Evolutionary conservation across 148 eudicot species (phyloP).

Genomic region (Rhododendron molle): DNA sequence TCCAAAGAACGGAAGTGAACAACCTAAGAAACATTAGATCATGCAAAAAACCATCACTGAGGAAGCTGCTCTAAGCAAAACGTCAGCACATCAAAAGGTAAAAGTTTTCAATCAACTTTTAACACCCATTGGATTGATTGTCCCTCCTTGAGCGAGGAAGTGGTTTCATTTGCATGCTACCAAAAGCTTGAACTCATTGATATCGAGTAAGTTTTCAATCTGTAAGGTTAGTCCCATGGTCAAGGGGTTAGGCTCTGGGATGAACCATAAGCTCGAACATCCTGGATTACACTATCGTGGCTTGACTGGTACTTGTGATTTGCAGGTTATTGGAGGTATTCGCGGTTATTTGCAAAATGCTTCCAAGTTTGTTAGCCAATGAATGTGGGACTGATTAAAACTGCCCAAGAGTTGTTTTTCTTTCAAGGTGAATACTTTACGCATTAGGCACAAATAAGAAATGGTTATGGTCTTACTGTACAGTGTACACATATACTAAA

Average conservation of each 20-base stretch:
- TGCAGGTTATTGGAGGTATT: background rate
- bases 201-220: too few species aligned
- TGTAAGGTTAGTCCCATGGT: too few species aligned
- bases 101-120: background rate
- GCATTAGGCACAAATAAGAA: background rate
- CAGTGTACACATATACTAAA: background rate
- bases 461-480: background rate
- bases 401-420: background rate
- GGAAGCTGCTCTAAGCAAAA: background rate
- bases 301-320: background rate
- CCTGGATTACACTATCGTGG: background rate
- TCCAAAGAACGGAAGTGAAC: constrained; percentile 80
- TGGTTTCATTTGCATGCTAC: background rate
- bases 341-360: background rate
- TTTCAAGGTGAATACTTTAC: background rate
- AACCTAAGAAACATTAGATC: constrained; percentile 35
- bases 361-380: background rate
- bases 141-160: background rate
- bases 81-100: background rate
- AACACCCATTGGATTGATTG: background rate
- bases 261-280: too few species aligned
- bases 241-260: too few species aligned
- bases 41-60: background rate
- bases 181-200: too few species aligned
- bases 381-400: background rate